Evolutionary conservation across 2,329 filamentous ascomycete genomes (phyloP), one percentile per base, ranked within the genome.

Genomic region (Calycina herbarum): DNA sequence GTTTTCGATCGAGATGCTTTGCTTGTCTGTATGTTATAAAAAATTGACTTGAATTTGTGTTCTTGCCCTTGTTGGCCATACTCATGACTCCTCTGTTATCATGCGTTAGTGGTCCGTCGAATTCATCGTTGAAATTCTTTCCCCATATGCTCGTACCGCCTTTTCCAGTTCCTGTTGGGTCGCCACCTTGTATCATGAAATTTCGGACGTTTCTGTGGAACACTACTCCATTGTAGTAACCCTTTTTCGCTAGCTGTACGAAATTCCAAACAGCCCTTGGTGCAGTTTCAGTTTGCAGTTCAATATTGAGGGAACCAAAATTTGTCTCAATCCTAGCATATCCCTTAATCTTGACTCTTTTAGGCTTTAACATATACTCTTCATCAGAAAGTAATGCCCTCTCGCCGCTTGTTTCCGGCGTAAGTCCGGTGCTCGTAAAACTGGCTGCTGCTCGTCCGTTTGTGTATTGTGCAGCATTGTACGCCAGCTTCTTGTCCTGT

Each of bases 11-110:
- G 0, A 99, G 85, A 79, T 99, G 95, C 69, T 90, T 89, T 0
- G 89, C 87, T 0, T 91, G 83, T 61, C 92, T 89, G 78, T 99
- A 99, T 0, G 90, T 92, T 75, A 99, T 91, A 82, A 98, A 99
- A 76, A 89, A 99, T 78, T 99, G 95, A 71, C 88, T 92, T 8
- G 92, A 95, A 79, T 99, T 99, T 27, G 94, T 98, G 75, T 97
- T 94, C 76, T 97, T 97, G 66, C 95, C 95, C 77, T 99, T 99
- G 79, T 99, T 99, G 51, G 95, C 95, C 95, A 99, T 99, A 71
- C 90, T 93, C 31, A 96, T 76, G 0, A 94, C 86, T 13, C 95
- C 95, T 33, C 94, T 84, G 0, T 84, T 80, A 74, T 93, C 90
- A 73, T 99, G 95, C n/a, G 89, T 90, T 51, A 93, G 78, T 0